Conservation (phyloP, 345 rosid genomes). For the Bruguiera gymnorhiza region DNA sequence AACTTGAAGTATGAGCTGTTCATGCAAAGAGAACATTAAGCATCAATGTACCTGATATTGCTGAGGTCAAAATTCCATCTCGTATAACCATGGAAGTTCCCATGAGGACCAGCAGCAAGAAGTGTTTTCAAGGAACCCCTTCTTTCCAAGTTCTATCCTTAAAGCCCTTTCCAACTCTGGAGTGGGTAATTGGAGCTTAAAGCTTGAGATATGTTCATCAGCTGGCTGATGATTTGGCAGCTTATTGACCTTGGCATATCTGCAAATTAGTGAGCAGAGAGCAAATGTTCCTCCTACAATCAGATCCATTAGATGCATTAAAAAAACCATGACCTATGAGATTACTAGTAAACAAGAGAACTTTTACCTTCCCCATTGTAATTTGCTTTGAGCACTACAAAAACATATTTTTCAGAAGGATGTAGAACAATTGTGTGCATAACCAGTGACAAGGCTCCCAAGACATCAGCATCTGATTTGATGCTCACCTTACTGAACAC, state of each 20-base stretch:
- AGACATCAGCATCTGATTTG: constrained; percentile 71
- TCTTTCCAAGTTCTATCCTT: constrained; percentile 53
- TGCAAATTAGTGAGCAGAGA: constrained; percentile 72
- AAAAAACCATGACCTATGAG: constrained; percentile 2
- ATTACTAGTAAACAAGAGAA: not conserved
- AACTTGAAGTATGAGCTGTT: not conserved
- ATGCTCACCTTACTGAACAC: constrained; percentile 90
- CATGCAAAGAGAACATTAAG: not conserved
- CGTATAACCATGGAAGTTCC: constrained; percentile 98
- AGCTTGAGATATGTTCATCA: constrained; percentile 90
- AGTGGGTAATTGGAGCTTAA: constrained; percentile 83
- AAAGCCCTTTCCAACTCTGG: constrained; percentile 92
- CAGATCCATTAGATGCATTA: constrained; percentile 19
- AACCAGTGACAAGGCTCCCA: constrained; percentile 90
- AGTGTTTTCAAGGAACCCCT: constrained; percentile 67
- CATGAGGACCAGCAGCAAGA: constrained; percentile 79
- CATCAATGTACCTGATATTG: constrained; percentile 69
- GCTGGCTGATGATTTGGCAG: constrained; percentile 92
- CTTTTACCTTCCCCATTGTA: constrained; percentile 86
- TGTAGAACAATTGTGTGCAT: constrained; percentile 86
- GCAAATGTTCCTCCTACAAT: constrained; percentile 97
- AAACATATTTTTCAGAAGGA: constrained; percentile 83
- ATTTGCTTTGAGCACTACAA: constrained; percentile 93
- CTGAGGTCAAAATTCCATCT: constrained; percentile 93
- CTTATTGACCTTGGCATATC: constrained; percentile 86